Conservation (phyloP, 306 rosid species). For the Inga laurina region DNA sequence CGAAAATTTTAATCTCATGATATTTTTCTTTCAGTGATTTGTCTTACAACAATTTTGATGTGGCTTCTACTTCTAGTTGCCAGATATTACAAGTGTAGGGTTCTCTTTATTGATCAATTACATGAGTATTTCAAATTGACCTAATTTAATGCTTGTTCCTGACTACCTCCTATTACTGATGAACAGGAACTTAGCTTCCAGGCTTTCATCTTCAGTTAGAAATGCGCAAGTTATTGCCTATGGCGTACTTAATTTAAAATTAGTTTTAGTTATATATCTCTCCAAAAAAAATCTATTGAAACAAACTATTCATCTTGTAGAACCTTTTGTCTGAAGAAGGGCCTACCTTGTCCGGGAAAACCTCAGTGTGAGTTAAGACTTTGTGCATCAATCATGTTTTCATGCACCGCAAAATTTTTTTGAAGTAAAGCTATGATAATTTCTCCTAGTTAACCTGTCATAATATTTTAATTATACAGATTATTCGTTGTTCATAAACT, state of each 20-base stretch:
- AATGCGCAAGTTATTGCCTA: conserved; percentile 46
- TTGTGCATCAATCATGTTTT: conserved; percentile 8
- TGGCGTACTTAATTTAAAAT: background rate
- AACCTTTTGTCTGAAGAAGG: conserved; percentile 58
- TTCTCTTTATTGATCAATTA: conserved; percentile 13
- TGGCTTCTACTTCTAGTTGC: conserved; percentile 32
- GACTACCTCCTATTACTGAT: conserved; percentile 4
- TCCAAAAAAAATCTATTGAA: conserved; percentile 16
- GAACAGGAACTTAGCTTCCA: conserved; percentile 70
- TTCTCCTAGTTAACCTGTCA: background rate
- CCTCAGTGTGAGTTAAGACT: conserved; percentile 47
- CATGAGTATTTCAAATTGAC: background rate
- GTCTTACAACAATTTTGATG: conserved; percentile 76
- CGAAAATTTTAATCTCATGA: conserved; percentile 1
- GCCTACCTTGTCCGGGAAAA: conserved; percentile 61
- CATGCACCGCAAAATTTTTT: background rate
- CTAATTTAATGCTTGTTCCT: background rate
- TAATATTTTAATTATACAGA: conserved; percentile 34
- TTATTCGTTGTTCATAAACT: conserved; percentile 27
- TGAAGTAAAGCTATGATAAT: background rate
- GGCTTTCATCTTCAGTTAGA: conserved; percentile 47
- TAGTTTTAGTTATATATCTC: background rate
- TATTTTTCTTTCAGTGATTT: conserved; percentile 63
- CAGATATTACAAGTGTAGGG: conserved; percentile 60
- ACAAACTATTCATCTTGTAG: conserved; percentile 40